Base-by-base conservation (phyloP, 495 filamentous ascomycete species). In the Umbilicaria muhlenbergii region DNA sequence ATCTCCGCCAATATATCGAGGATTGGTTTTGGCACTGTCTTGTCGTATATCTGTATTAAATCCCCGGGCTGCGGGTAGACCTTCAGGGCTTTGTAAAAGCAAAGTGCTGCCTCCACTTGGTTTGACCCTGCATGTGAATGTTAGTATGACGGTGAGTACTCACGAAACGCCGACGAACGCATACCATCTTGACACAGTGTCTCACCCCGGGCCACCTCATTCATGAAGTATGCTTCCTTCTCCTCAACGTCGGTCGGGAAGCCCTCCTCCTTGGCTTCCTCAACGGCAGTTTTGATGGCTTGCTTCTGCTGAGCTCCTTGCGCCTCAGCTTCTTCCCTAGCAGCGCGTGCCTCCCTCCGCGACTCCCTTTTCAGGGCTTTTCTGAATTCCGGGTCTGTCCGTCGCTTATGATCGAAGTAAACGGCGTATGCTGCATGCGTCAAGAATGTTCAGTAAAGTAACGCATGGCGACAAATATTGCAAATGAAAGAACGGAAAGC, bases 51-150 rank as follows among this genome's bases (percentile, higher is more conserved):
- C 45, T 68, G 71, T 59, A 98, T 94, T 44, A 98, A 70, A 55
- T 95, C 91, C 54, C 77, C 74, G 7, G 91, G 91, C 49, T 86
- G 79, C 8, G 91, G 91, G 64, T 98, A 98, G 32, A 98, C 91
- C 71, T 96, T 98, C 53, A 98, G 72, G 34, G 91, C 91, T 71
- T 83, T 88, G 75, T 94, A 98, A 66, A 98, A 96, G 63, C 80
- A 81, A 41, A 96, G 69, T 19, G 92, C 88, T 38, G 92, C 85
- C 38, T 95, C 87, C 31, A 93, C 51, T 32, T 75, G 74, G 52
- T 81, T 74, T 45, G 74, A 62, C 48, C 80, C 84, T 91, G 56
- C 44, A 48, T 41, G 39, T 34, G 36, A 24, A 28, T 28, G 43
- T 58, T 44, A 60, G 54, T 52, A 47, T 46, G 3, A 38, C 16